Base-by-base conservation (phyloP, 2,329 filamentous ascomycete genomes). In the Pseudocercospora musae region DNA sequence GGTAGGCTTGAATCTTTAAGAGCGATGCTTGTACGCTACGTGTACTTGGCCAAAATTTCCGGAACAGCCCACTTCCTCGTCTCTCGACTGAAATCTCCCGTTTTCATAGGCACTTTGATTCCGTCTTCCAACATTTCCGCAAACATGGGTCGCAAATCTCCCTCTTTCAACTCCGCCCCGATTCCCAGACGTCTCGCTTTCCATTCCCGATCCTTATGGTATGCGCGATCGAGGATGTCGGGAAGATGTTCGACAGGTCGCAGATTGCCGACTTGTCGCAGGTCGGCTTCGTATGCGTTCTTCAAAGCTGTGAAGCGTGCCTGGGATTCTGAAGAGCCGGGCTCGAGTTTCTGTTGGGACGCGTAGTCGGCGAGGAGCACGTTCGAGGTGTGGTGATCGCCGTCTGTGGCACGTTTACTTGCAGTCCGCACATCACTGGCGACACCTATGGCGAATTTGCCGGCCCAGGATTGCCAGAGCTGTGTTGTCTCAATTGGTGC, bases 381-480 rank as follows among this genome's bases (percentile, higher is more conserved):
- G 25, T 27, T 40, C 2, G 49, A n/a, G 7, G 23, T 13, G 48
- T n/a, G 10, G 13, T 42, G 27, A 3, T 42, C 20, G 33, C 13
- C 23, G 4, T 18, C 21, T 21, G 53, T 11, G 53, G 27, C 20
- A 21, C 37, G 13, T n/a, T 55, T 46, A 29, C 25, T 10, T 21
- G 25, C 23, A 20, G 42, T 15, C 4, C 21, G 37, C 23, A 57
- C 15, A 29, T 59, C 57, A 20, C 53, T 27, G 20, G 57, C 21
- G 20, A 67, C 25, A n/a, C 70, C 69, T 21, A 69, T 54, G 13
- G 60, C 70, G 53, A 73, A 72, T 52, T 70, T 72, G 9, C 65
- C 68, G 15, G 65, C 69, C 59, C 58, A 69, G 6, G 63, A 56
- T 13, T 29, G 42, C 64, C 68, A 70, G 6, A 70, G 6, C n/a